Evolutionary conservation across 2,329 filamentous ascomycete genomes (phyloP).

Genomic region (Chaetomium sp.): DNA sequence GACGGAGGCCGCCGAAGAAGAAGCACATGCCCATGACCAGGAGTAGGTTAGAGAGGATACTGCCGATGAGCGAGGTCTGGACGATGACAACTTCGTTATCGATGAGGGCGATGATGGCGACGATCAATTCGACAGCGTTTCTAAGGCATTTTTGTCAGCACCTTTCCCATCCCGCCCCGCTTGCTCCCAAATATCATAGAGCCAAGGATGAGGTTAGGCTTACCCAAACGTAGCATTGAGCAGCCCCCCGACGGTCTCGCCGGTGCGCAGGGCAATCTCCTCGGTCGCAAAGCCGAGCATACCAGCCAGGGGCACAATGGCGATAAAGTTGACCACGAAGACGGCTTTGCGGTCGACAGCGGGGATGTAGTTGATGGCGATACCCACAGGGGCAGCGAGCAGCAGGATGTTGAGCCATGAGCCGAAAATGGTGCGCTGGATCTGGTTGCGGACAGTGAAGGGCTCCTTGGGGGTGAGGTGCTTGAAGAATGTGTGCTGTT

Average conservation of each 20-base stretch:
- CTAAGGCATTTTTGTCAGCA: slow-evolving; percentile 30
- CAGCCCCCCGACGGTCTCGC: slow-evolving; percentile 81
- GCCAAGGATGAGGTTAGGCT: slow-evolving; percentile 22
- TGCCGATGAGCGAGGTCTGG: slow-evolving; percentile 86
- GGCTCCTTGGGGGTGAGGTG: slow-evolving; percentile 44
- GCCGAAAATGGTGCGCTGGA: slow-evolving; percentile 68
- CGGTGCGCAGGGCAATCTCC: slow-evolving; percentile 73
- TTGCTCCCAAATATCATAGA: background rate
- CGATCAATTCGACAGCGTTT: slow-evolving; percentile 84
- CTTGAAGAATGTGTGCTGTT: slow-evolving; percentile 41
- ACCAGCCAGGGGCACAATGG: slow-evolving; percentile 82
- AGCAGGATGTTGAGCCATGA: slow-evolving; percentile 85
- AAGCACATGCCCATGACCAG: slow-evolving; percentile 90
- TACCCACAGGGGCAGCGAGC: slow-evolving; percentile 70
- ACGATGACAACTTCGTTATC: slow-evolving; percentile 75
- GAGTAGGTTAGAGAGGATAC: slow-evolving; percentile 83
- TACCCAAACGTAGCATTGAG: slow-evolving; percentile 86
- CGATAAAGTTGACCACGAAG: slow-evolving; percentile 89
- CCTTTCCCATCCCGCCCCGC: background rate
- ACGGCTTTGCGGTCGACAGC: slow-evolving; percentile 49
- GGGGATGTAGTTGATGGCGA: slow-evolving; percentile 58
- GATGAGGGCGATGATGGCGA: slow-evolving; percentile 74
- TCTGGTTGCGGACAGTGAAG: slow-evolving; percentile 57
- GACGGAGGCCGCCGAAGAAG: slow-evolving; percentile 75
- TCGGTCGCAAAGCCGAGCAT: slow-evolving; percentile 86